Base-by-base conservation (phyloP, 139 green algal genomes). In the Tetraselmis chui region DNA sequence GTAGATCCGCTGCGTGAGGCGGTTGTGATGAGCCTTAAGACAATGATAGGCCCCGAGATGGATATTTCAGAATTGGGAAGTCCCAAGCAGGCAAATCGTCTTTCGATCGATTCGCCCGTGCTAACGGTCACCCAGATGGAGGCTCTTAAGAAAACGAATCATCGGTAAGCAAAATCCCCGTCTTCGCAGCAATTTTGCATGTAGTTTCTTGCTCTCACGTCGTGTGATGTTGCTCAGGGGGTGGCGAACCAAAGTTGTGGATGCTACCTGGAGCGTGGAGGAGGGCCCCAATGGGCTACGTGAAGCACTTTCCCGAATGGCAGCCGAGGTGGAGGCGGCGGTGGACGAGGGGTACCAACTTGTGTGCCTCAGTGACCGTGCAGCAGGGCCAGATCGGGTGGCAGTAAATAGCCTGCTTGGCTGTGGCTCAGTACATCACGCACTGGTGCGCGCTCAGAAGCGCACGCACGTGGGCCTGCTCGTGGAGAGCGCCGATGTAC, bases 1-100 rank as follows among this genome's bases (percentile, higher is more conserved):
- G 98, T 98, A 77, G 95, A 98, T 85, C 95, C 95, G 25, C 97
- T 98, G 83, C 91, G 95, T 75, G 95, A 98, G 89, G 93, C 93
- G 29, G 88, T 98, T 30, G 96, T 98, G 58, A 99, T 95, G 1
- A 95, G 88, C 0, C 92, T 95, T 28, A 88, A 93, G 81, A 96
- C 91, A 88, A 97, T 97, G 85, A 87, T 99, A 11, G 95, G 95
- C 25, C 96, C 95, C 0, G 95, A 99, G 90, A 89, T 87, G 18
- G 95, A 99, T 91, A 79, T 98, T 32, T 95, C 91, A 0, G 79
- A 82, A 58, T 75, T 22, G 74, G 58, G 31, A 22, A 84, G 74
- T 22, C 83, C 86, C 11, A 75, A 87, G 32, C 92, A 98, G 81
- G 92, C 91, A 24, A 79, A 89, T 30, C 86, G 95, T 28, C 88